These are phyloP conservation scores for Hanseniaspora guilliermondii DNA, from an alignment of 805 yeast genomes.

Conservation along the genomic window DNA sequence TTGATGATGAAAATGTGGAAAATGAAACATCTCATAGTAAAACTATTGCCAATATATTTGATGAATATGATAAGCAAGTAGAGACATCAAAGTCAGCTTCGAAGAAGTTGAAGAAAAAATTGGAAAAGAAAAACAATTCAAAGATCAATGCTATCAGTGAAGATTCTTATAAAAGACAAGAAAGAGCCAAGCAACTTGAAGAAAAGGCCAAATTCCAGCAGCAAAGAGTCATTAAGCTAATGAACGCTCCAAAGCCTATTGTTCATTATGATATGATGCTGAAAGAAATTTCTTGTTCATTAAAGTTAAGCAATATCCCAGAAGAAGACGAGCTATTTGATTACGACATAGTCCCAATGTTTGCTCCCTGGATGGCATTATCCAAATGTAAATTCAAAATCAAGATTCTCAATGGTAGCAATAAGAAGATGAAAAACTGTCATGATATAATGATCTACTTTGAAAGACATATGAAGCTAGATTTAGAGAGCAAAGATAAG, in stretches of 20 bases:
- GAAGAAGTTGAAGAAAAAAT: slow-evolving; percentile 21
- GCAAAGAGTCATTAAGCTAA: slow-evolving; percentile 28
- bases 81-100: slow-evolving; percentile 5
- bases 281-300: slow-evolving; percentile 35
- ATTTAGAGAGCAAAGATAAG: slow-evolving; percentile 32
- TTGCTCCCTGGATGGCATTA: slow-evolving; percentile 85
- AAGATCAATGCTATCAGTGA: slow-evolving; percentile 24
- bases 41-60: slow-evolving; percentile 6
- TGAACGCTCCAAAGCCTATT: slow-evolving; percentile 31
- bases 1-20: slow-evolving; percentile 9
- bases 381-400: slow-evolving; percentile 66
- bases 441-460: slow-evolving; percentile 55
- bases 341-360: slow-evolving; percentile 40
- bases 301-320: slow-evolving; percentile 35
- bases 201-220: slow-evolving; percentile 29
- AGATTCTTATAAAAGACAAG: slow-evolving; percentile 20
- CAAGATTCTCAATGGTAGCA: slow-evolving; percentile 63
- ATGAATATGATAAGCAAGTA: slow-evolving; percentile 9
- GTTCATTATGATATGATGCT: slow-evolving; percentile 34
- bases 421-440: slow-evolving; percentile 79
- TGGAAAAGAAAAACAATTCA: slow-evolving; percentile 23
- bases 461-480: slow-evolving; percentile 35
- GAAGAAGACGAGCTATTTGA: not conserved
- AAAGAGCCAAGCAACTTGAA: slow-evolving; percentile 19
- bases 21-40: not conserved